Base-by-base conservation (phyloP, 306 rosid genomes). In the Prunus armeniaca region DNA sequence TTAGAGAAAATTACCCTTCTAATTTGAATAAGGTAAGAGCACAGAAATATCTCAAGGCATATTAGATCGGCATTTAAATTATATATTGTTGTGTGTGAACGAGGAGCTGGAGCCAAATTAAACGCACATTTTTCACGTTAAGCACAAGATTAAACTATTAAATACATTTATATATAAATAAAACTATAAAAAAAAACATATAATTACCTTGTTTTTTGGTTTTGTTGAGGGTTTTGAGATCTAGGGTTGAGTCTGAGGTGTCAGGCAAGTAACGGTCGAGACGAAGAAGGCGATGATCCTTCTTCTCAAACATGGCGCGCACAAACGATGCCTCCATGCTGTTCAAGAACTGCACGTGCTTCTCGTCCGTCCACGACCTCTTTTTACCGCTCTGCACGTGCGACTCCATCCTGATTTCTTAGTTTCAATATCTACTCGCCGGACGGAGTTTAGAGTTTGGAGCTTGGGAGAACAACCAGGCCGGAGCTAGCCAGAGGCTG, bases 271-370 rank as follows among this genome's bases (percentile, higher is more conserved):
- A 30, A 15, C 96, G 97, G 67, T 91, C 87, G 62, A 91, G 92
- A 67, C 82, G 89, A 58, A 41, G 86, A 75, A 19, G 45, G 10
- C 56, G 54, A 5, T 72, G 65, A 9, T 7, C 1, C 49, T 77
- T 81, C 32, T 67, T 84, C 22, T 76, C 52, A 8, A 90, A 41
- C 94, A 94, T 91, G 79, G 91, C 38, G 43, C 87, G 90, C 34
- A 94, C 95, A 61, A 94, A 94, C n/a, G 96, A 87, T 12, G 94
- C 86, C 83, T 94, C 98, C 78, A 94, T 86, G 77, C 79, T 74
- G 82, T 86, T 91, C 38, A 94, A 84, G 84, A 80, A 94, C 47
- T 56, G 80, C 50, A 85, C 3, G 80, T 94, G 98, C 83, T 90
- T 91, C 88, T 94, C 93, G 43, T 94, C 69, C 2, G 98, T 94